Percentiles rank a stretch among this genome's conserved stretches.
Conservation (phyloP, 2,329 filamentous ascomycete genomes). For the Colletotrichum magnum region DNA sequence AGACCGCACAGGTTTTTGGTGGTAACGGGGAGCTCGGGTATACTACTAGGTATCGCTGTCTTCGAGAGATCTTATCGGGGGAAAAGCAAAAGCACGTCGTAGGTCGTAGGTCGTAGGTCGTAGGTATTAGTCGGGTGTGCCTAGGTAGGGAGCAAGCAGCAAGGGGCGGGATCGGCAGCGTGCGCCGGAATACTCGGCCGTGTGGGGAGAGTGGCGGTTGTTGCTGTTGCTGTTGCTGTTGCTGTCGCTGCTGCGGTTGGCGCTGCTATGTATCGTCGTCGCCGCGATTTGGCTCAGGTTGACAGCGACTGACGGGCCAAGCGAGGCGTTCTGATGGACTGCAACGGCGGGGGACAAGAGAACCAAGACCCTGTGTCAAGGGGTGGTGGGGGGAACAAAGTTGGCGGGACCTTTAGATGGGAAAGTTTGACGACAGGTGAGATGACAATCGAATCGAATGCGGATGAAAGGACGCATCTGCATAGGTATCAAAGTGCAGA, state of each 20-base stretch:
- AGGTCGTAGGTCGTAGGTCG: no score
- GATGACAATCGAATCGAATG: slow-evolving; percentile 22
- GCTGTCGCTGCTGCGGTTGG: no score
- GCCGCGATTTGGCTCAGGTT: no score
- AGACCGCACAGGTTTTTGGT: neutral
- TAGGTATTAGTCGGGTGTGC: no score
- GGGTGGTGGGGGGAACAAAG: neutral
- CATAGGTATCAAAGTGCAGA: neutral
- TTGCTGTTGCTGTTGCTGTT: no score
- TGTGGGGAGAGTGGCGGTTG: no score
- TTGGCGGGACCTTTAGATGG: neutral
- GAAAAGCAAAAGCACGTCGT: neutral
- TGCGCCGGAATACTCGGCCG: neutral
- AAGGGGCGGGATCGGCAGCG: slow-evolving; percentile 29
- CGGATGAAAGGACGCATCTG: neutral
- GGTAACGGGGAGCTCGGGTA: slow-evolving; percentile 20
- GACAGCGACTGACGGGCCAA: slow-evolving; percentile 10
- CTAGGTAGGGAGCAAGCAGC: neutral
- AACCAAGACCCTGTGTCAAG: no score
- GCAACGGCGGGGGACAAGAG: no score
- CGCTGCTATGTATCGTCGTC: no score
- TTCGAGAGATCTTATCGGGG: slow-evolving; percentile 27
- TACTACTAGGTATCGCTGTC: slow-evolving; percentile 12
- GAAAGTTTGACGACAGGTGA: slow-evolving; percentile 22
- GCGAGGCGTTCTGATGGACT: slow-evolving; percentile 15